Evolutionary conservation across 768 basidiomycete genomes (phyloP).

Genomic region (Dictyophora rubrovolvata): DNA sequence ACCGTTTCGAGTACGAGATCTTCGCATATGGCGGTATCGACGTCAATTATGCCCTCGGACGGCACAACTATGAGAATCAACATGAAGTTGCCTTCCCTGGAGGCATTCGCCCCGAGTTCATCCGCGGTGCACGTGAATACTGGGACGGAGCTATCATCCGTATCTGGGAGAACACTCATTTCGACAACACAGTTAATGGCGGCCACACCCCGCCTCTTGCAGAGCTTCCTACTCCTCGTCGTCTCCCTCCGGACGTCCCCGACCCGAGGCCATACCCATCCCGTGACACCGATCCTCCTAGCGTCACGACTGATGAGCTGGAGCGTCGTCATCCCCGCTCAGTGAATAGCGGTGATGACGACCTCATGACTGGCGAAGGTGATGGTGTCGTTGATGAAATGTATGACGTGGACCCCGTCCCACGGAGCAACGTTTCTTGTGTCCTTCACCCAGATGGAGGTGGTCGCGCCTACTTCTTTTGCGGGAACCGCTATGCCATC

Average conservation of each 20-base stretch:
- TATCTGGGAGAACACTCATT: background rate
- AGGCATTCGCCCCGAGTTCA: background rate
- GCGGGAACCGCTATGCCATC: background rate
- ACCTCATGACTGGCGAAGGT: too few species aligned
- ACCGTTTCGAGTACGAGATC: background rate
- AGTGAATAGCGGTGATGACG: too few species aligned
- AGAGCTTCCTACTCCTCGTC: background rate
- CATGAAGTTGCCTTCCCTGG: background rate
- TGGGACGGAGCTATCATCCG: background rate
- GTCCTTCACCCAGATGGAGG: too few species aligned
- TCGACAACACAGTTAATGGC: background rate
- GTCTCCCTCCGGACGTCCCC: background rate
- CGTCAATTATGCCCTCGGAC: background rate
- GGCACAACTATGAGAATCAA: background rate
- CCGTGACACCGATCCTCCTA: too few species aligned
- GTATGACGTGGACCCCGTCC: too few species aligned
- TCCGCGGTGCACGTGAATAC: background rate
- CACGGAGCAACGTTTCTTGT: too few species aligned
- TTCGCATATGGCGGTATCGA: background rate
- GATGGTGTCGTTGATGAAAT: too few species aligned
- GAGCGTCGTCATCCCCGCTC: too few species aligned
- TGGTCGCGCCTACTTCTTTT: background rate
- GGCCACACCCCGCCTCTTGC: background rate
- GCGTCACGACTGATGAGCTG: too few species aligned
- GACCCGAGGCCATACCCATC: background rate